Evolutionary conservation across 495 filamentous ascomycete genomes (phyloP), one percentile per base, ranked within the genome.

Genomic region (Penicillium argentinense): DNA sequence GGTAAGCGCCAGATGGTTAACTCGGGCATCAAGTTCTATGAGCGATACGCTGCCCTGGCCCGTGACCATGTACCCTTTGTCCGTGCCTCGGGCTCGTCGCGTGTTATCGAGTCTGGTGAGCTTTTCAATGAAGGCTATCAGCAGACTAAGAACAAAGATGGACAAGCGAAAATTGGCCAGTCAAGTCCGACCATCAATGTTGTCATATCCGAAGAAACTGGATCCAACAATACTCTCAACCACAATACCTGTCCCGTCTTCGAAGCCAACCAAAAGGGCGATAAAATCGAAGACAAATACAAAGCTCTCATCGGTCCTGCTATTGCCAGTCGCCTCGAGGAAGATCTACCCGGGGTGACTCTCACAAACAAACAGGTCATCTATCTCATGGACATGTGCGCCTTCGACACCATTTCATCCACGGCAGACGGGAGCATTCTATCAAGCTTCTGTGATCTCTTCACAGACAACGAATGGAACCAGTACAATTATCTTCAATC

Each of bases 361-460:
- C 64, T 95, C 18, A 72, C 77, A 1, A 49, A 63, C 6, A 30
- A 63, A n/a, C 78, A 90, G 9, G 76, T 81, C 5, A 72, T 88
- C 52, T 71, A 71, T 21, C 62, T 96, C 12, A 92, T 96, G 87
- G 90, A 95, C 57, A 68, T 96, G 27, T 96, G 90, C 60, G 80
- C 89, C 0, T 96, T 89, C 60, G 76, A 84, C 46, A 90, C 87
- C 0, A 80, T 95, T 5, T 80, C 86, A 66, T 11, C 49, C 25
- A 55, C 68, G 21, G 24, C 70, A 50, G 48, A 67, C 18, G 56
- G 50, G 18, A 52, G 50, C 45, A 33, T 54, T 0, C 24, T 73
- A 6, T 88, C 86, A 0, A 67, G 66, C 1, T 92, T 95, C 69
- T 96, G 90, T 57, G 42, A 49, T 9, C 72, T 95, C 19, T 95